phyloP scores from a whole-genome alignment of 129 eudicot species.

The Logfia minima region DNA sequence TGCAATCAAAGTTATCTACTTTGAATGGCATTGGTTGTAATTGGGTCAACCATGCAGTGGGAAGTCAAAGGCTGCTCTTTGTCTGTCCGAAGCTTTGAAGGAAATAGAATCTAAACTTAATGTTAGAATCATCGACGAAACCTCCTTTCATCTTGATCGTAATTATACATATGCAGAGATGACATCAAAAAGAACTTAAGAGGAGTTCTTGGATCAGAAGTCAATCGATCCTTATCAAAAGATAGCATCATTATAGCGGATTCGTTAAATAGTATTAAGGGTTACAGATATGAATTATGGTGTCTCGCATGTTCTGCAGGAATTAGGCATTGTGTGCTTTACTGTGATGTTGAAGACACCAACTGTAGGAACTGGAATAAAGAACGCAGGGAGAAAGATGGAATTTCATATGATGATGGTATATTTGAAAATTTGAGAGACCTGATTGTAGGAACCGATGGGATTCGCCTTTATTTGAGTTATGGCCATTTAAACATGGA shows the following conservation, averaged over 20 bases:
- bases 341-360: slow-evolving; percentile 67
- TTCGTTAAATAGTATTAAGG: slow-evolving; percentile 89
- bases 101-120: slow-evolving; percentile 55
- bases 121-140: slow-evolving; percentile 68
- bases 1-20: not conserved
- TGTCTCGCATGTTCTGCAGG: slow-evolving; percentile 94
- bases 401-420: slow-evolving; percentile 50
- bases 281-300: slow-evolving; percentile 97
- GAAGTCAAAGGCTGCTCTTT: slow-evolving; percentile 76
- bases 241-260: slow-evolving; percentile 77
- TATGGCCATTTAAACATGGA: slow-evolving; percentile 67
- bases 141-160: slow-evolving; percentile 81
- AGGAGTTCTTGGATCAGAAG: slow-evolving; percentile 98
- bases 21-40: slow-evolving; percentile 84
- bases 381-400: slow-evolving; percentile 55
- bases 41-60: slow-evolving; percentile 99
- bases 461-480: slow-evolving; percentile 93
- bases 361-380: slow-evolving; percentile 75
- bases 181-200: slow-evolving; percentile 82
- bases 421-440: slow-evolving; percentile 85
- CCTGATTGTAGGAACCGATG: slow-evolving; percentile 87
- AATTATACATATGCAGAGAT: slow-evolving; percentile 83
- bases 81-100: slow-evolving; percentile 70
- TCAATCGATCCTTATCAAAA: slow-evolving; percentile 76
- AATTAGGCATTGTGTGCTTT: slow-evolving; percentile 76